Evolutionary conservation across 768 basidiomycete species (phyloP).

Genomic region (Serendipita sp.): DNA sequence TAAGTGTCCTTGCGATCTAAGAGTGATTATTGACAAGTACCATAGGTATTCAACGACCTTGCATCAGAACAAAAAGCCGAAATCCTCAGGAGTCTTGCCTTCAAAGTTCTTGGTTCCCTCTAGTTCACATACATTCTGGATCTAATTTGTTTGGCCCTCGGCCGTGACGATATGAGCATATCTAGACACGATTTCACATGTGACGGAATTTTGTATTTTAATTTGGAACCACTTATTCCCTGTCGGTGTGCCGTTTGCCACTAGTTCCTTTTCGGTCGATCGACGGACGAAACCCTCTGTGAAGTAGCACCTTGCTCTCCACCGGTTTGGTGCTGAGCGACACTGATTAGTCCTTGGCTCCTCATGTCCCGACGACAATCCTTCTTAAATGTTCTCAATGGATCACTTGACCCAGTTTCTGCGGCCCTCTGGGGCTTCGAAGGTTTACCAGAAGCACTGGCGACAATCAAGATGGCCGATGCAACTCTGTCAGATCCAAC

Average conservation of each 20-base stretch:
- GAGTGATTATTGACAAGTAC: constrained; percentile 47
- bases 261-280: background rate
- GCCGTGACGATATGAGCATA: too few species aligned
- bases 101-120: constrained; percentile 62
- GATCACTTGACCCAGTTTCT: background rate
- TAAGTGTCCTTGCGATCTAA: constrained; percentile 21
- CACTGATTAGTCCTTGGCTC: background rate
- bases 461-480: background rate
- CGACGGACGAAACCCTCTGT: background rate
- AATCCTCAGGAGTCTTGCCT: constrained; percentile 66
- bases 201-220: background rate
- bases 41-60: constrained; percentile 66
- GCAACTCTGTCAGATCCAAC: background rate
- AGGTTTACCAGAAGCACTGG: background rate
- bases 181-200: too few species aligned
- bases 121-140: background rate
- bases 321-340: background rate
- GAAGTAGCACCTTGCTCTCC: background rate
- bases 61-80: constrained; percentile 72
- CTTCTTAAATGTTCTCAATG: background rate
- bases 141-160: too few species aligned
- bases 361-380: background rate
- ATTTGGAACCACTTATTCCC: background rate
- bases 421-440: background rate
- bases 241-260: background rate